Evolutionary conservation across 148 eudicot genomes (phyloP).

Genomic region (Tetragonia tetragonoides): DNA sequence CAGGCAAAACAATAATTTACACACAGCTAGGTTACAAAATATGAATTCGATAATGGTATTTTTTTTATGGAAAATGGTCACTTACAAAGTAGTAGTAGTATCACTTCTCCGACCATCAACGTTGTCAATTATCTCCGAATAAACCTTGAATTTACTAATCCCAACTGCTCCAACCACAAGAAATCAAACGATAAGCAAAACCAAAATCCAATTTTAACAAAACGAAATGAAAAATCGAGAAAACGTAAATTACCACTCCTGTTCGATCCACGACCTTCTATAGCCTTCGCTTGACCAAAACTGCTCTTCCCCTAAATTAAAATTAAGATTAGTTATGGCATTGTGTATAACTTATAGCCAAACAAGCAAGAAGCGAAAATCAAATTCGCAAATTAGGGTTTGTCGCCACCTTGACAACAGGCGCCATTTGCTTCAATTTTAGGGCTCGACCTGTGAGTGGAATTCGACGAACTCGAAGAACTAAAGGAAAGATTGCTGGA

Average conservation of each 20-base stretch:
- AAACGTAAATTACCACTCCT: constrained; percentile 2
- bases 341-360: not conserved
- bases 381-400: constrained; percentile 12
- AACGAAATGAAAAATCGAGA: not conserved
- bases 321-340: not conserved
- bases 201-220: not conserved
- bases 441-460: not conserved
- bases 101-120: not conserved
- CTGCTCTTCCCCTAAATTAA: not conserved
- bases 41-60: not conserved
- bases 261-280: not conserved
- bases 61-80: not conserved
- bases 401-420: constrained; percentile 6
- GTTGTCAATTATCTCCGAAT: constrained; percentile 19
- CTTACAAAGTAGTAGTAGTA: constrained; percentile 7
- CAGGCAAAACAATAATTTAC: not conserved
- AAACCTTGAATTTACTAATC: constrained; percentile 24
- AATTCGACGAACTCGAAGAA: not conserved
- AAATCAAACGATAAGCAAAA: not conserved
- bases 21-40: not conserved
- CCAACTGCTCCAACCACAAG: constrained; percentile 7
- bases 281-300: constrained; percentile 2
- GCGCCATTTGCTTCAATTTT: not conserved
- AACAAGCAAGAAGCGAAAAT: not conserved
- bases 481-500: not conserved